phyloP scores from a whole-genome alignment of 768 basidiomycete species.

The Trametes villosa region DNA sequence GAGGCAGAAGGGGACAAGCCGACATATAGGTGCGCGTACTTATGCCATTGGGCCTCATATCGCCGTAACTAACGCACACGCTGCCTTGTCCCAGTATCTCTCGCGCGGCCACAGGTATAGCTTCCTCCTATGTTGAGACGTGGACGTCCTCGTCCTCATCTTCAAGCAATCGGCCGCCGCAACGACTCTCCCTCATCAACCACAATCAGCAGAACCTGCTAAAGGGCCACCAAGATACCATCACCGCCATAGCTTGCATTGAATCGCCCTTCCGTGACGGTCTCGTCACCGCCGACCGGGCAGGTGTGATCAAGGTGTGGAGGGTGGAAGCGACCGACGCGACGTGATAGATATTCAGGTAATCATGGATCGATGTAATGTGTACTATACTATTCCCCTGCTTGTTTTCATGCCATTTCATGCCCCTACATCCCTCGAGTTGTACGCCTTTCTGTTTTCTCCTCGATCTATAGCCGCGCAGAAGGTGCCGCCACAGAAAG shows the following conservation, averaged over 20 bases:
- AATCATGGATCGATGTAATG: background rate
- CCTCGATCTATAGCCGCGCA: no score
- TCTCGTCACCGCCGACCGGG: conserved; percentile 88
- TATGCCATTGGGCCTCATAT: conserved; percentile 6
- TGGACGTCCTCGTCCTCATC: conserved; percentile 53
- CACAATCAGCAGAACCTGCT: conserved; percentile 85
- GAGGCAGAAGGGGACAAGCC: conserved; percentile 79
- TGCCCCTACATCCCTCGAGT: no score
- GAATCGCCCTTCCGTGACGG: conserved; percentile 94
- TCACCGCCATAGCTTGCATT: conserved; percentile 83
- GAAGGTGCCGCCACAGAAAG: background rate
- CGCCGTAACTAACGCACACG: no score
- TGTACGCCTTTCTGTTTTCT: no score
- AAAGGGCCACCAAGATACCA: conserved; percentile 87
- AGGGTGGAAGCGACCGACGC: conserved; percentile 56
- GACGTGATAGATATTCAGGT: background rate
- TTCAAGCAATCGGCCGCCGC: conserved; percentile 68
- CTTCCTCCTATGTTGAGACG: conserved; percentile 63
- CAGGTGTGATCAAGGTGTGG: conserved; percentile 92
- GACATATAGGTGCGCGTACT: conserved; percentile 64
- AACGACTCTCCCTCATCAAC: conserved; percentile 77
- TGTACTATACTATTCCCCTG: background rate
- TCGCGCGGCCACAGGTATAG: conserved; percentile 45
- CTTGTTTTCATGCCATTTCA: background rate
- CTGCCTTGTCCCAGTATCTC: conserved; percentile 35